phyloP scores from a whole-genome alignment of 805 yeast species.

The Candida stauntonica region DNA sequence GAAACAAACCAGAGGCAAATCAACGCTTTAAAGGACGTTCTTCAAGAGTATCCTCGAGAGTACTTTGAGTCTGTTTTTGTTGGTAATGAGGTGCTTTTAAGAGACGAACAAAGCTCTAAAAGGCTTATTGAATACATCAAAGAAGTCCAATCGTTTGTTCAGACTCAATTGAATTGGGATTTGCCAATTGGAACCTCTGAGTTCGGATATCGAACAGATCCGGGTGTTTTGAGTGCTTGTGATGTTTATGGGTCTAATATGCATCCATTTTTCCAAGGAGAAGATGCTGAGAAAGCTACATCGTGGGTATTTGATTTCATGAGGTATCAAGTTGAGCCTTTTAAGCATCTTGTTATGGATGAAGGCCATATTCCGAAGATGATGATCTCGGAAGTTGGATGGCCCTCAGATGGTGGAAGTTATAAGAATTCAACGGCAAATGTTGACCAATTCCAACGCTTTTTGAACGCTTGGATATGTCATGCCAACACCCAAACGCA shows the following conservation, averaged over 20 bases:
- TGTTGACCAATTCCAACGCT: slow-evolving; percentile 37
- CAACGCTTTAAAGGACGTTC: slow-evolving; percentile 36
- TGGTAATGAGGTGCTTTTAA: slow-evolving; percentile 60
- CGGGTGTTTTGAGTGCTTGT: slow-evolving; percentile 36
- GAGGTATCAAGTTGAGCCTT: slow-evolving; percentile 39
- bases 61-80: slow-evolving; percentile 49
- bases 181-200: slow-evolving; percentile 64
- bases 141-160: slow-evolving; percentile 36
- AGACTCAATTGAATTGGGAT: slow-evolving; percentile 30
- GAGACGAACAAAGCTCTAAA: slow-evolving; percentile 41
- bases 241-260: slow-evolving; percentile 61
- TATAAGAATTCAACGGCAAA: slow-evolving; percentile 46
- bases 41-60: slow-evolving; percentile 40
- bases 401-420: slow-evolving; percentile 65
- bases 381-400: slow-evolving; percentile 60
- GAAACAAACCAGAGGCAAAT: slow-evolving; percentile 44
- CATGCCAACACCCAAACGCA: slow-evolving; percentile 30
- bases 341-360: slow-evolving; percentile 24
- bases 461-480: slow-evolving; percentile 52
- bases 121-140: slow-evolving; percentile 39
- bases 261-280: slow-evolving; percentile 68
- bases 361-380: slow-evolving; percentile 28
- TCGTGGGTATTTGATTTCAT: slow-evolving; percentile 50
- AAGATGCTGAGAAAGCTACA: slow-evolving; percentile 40
- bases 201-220: slow-evolving; percentile 43